Conservation (phyloP, 2,329 filamentous ascomycete species). For the Verticillium dahliae region DNA sequence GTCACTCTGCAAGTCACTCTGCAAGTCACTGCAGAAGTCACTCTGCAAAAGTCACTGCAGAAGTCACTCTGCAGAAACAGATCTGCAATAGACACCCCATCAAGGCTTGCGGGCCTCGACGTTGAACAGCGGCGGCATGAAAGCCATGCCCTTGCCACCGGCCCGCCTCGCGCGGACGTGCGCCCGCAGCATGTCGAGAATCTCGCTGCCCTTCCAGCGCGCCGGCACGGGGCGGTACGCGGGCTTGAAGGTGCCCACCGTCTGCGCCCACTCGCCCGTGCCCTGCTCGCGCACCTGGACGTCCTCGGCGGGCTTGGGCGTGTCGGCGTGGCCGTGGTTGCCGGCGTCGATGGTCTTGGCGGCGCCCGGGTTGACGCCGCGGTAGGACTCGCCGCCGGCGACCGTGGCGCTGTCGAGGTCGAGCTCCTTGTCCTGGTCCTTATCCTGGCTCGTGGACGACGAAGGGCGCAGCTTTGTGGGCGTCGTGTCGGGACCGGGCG, state of each 20-base stretch:
- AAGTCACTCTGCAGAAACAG: too few relatives aligned
- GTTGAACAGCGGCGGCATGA: slow-evolving; percentile 44
- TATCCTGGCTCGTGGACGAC: neutral
- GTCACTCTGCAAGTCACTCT: too few relatives aligned
- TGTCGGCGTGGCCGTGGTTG: slow-evolving; percentile 22
- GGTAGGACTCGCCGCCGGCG: slow-evolving; percentile 15
- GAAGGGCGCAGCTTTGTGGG: slow-evolving; percentile 29
- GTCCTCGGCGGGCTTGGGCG: slow-evolving; percentile 18
- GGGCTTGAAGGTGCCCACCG: slow-evolving; percentile 86
- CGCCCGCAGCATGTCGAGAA: slow-evolving; percentile 66
- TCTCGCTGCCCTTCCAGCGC: slow-evolving; percentile 78
- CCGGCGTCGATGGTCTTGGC: slow-evolving; percentile 19
- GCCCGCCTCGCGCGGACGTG: slow-evolving; percentile 65
- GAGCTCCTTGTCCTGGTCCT: neutral
- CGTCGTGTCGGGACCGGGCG: slow-evolving; percentile 41
- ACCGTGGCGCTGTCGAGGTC: slow-evolving; percentile 19
- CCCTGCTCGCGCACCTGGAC: slow-evolving; percentile 24
- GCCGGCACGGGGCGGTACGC: slow-evolving; percentile 84
- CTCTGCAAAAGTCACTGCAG: too few relatives aligned
- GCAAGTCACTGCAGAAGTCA: too few relatives aligned
- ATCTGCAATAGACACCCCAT: neutral
- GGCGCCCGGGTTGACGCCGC: slow-evolving; percentile 13
- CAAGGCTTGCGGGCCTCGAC: slow-evolving; percentile 1
- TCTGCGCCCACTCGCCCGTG: slow-evolving; percentile 90
- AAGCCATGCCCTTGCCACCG: slow-evolving; percentile 42